Conservation (phyloP, 192 early-diverging fungal genomes). For the Podila minutissima region DNA sequence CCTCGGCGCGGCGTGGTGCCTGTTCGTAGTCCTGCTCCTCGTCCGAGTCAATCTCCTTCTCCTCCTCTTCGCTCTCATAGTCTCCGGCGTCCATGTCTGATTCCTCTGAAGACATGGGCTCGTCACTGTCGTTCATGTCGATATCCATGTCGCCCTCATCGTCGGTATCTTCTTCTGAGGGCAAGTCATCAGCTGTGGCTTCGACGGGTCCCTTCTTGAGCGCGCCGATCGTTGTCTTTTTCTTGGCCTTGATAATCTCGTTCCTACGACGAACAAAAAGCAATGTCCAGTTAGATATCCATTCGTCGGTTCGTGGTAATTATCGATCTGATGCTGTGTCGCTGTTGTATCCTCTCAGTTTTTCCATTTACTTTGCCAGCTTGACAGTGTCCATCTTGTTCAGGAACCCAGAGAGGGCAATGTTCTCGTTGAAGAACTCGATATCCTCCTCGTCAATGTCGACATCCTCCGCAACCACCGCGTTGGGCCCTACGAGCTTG, state of each 20-base stretch:
- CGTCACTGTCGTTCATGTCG: constrained; percentile 65
- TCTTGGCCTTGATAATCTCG: constrained; percentile 52
- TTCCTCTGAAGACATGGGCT: constrained; percentile 58
- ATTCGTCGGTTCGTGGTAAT: too few species aligned
- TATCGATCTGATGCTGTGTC: too few species aligned
- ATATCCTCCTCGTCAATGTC: constrained; percentile 78
- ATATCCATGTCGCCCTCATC: constrained; percentile 55
- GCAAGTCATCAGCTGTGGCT: constrained; percentile 44
- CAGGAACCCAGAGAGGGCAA: constrained; percentile 70
- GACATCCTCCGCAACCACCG: constrained; percentile 67
- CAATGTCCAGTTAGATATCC: not conserved
- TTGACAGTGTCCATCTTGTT: constrained; percentile 68
- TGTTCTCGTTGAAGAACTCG: constrained; percentile 76
- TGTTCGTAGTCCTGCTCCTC: constrained; percentile 77
- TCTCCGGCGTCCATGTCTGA: constrained; percentile 58
- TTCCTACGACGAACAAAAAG: constrained; percentile 16
- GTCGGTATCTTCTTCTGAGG: constrained; percentile 44
- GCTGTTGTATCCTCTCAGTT: not conserved
- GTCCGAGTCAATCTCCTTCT: constrained; percentile 54
- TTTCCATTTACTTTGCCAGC: constrained; percentile 62
- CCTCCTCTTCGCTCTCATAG: constrained; percentile 48
- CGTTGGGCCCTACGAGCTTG: constrained; percentile 51
- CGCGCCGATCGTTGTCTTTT: constrained; percentile 34
- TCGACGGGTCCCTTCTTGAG: constrained; percentile 47
- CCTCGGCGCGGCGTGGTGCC: constrained; percentile 60